Evolutionary conservation across 495 filamentous ascomycete species (phyloP).

Genomic region (Aspergillus sclerotioniger): DNA sequence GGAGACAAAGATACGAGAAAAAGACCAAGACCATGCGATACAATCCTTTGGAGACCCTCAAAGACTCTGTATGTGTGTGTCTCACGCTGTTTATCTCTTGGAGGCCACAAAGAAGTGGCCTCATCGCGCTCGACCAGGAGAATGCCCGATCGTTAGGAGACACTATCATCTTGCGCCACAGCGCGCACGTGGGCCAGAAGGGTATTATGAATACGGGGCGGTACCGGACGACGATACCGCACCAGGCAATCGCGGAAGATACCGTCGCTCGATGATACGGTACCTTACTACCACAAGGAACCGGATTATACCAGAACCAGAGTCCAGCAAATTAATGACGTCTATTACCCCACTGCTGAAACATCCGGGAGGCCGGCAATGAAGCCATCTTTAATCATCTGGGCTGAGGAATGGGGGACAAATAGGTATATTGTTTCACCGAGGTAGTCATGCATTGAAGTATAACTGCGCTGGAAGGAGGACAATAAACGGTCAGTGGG

Average conservation of each 20-base stretch:
- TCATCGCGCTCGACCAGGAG: neutral
- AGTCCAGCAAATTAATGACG: conserved; percentile 10
- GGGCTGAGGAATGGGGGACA: neutral
- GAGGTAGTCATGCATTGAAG: conserved; percentile 2
- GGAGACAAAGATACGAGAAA: neutral
- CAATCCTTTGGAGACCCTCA: neutral
- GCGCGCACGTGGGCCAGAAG: neutral
- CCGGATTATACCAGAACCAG: conserved; percentile 1
- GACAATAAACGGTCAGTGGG: neutral
- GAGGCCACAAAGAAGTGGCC: neutral
- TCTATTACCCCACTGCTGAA: conserved; percentile 14
- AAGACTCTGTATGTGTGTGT: no score
- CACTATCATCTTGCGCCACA: neutral
- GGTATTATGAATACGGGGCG: neutral
- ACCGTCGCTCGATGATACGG: neutral
- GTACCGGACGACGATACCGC: neutral
- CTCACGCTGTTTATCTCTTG: neutral
- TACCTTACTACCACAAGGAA: neutral
- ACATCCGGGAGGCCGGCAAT: conserved; percentile 8
- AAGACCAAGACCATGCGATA: neutral
- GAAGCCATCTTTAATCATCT: conserved; percentile 1
- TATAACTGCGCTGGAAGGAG: neutral
- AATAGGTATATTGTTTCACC: conserved; percentile 2
- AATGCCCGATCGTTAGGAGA: neutral
- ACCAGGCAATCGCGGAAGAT: neutral